A percentile compares a stretch with the other conserved stretches of the same genome.
These are phyloP conservation scores for Vaccinium darrowii DNA, from an alignment of 148 eudicot genomes.

Conservation along the genomic window DNA sequence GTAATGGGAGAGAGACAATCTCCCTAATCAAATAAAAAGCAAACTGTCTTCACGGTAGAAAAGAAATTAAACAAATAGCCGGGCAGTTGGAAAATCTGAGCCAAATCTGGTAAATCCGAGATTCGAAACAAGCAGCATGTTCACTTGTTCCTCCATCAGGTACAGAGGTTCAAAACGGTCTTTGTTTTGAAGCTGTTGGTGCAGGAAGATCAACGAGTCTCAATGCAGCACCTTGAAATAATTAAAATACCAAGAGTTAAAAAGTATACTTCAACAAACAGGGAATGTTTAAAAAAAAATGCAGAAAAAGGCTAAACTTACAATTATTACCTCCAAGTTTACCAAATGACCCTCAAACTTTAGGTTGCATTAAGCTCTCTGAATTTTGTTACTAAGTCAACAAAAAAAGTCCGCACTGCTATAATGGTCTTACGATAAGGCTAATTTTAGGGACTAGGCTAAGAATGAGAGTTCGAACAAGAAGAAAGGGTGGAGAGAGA, in stretches of 20 bases:
- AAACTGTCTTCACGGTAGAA: background rate
- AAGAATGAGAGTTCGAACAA: background rate
- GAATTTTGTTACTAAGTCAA: background rate
- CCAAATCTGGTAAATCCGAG: background rate
- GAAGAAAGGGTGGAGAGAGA: background rate
- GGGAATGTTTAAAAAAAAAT: background rate
- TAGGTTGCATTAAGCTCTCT: background rate
- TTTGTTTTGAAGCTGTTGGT: background rate
- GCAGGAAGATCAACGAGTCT: background rate
- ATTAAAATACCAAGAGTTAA: background rate
- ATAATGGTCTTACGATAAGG: background rate
- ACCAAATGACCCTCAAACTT: background rate
- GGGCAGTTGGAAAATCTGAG: background rate
- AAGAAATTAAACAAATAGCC: background rate
- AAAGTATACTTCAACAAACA: background rate
- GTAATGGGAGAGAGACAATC: conserved; percentile 7
- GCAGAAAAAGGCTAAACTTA: conserved; percentile 17
- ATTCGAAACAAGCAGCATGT: background rate
- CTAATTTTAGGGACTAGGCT: background rate
- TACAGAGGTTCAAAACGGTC: background rate
- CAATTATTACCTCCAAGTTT: conserved; percentile 13
- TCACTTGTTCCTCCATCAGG: conserved; percentile 9
- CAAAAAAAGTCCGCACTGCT: background rate
- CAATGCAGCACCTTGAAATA: background rate
- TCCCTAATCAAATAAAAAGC: background rate